Evolutionary conservation across 345 rosid species (phyloP).

Genomic region (Eucalyptus marginata): DNA sequence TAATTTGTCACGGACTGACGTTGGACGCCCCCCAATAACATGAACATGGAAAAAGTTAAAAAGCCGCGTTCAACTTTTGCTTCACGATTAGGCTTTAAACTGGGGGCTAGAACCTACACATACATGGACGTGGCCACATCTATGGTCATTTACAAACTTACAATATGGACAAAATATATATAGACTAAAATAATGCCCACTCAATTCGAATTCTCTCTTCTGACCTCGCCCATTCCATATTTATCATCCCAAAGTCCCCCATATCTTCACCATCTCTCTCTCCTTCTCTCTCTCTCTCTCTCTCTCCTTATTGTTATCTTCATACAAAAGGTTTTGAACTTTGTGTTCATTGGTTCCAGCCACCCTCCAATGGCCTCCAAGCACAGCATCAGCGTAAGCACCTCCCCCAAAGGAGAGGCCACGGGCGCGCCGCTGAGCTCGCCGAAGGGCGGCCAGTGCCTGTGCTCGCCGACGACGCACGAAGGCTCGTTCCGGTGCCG

Average conservation of each 20-base stretch:
- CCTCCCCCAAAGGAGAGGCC: slow-evolving; percentile 17
- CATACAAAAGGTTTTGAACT: not conserved
- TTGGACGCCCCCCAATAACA: not conserved
- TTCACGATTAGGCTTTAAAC: not conserved
- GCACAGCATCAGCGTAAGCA: slow-evolving; percentile 1
- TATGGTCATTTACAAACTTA: not conserved
- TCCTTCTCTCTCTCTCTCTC: not conserved
- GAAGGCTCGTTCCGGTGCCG: slow-evolving; percentile 64
- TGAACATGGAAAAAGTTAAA: not conserved
- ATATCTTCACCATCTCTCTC: not conserved
- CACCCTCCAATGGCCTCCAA: slow-evolving; percentile 3
- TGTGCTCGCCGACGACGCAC: slow-evolving; percentile 70
- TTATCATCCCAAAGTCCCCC: not conserved
- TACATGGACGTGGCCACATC: not conserved
- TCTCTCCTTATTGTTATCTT: not conserved
- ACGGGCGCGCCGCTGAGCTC: not conserved
- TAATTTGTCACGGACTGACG: not conserved
- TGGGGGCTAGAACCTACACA: not conserved
- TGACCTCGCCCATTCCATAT: not conserved
- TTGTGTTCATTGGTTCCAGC: not conserved
- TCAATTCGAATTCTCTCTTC: not conserved
- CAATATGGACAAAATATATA: not conserved
- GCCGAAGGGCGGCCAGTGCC: slow-evolving; percentile 30
- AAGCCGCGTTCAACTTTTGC: not conserved
- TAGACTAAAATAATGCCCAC: not conserved